Evolutionary conservation across 208 protist genomes (phyloP), one percentile per base, ranked within the genome.

Genomic region (Acanthamoeba royreba): DNA sequence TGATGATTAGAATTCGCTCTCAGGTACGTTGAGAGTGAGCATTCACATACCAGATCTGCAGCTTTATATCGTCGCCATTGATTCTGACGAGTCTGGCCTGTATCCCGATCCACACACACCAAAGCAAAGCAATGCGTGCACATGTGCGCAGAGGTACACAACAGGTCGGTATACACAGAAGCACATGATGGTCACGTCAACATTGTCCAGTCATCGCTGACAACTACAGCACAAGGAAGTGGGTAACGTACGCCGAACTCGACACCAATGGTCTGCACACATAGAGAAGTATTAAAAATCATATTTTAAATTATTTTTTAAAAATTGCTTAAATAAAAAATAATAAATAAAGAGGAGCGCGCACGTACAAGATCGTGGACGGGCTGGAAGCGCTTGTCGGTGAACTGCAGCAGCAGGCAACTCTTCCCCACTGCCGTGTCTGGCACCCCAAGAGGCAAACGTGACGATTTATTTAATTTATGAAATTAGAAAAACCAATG

Each of bases 21-120:
- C n/a, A n/a, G n/a, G n/a, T n/a, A n/a, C n/a, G n/a, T n/a, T n/a
- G n/a, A n/a, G n/a, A n/a, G n/a, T n/a, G n/a, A n/a, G n/a, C n/a
- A n/a, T 77, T 77, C 66, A 99, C 99, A 94, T 99, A 99, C 99
- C 99, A 99, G 63, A 99, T 99, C 92, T 99, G 99, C 28, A 99
- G 97, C 96, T 99, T 99, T 17, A 99, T 97, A 93, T 98, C 97
- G 92, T 99, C 99, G 72, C 97, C 96, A 49, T 99, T 97, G 66
- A 99, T 98, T 9, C 96, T 97, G 79, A 99, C 97, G 92, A 98
- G 98, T 55, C 99, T 98, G 0, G 99, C 98, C 43, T 81, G n/a
- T n/a, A n/a, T n/a, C n/a, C n/a, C n/a, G n/a, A n/a, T n/a, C n/a
- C n/a, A n/a, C n/a, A n/a, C n/a, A n/a, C n/a, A n/a, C n/a, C n/a